Percentiles rank a stretch among this genome's conserved stretches.
Conservation (phyloP, 441 rosid species). For the Croton laevigatus region DNA sequence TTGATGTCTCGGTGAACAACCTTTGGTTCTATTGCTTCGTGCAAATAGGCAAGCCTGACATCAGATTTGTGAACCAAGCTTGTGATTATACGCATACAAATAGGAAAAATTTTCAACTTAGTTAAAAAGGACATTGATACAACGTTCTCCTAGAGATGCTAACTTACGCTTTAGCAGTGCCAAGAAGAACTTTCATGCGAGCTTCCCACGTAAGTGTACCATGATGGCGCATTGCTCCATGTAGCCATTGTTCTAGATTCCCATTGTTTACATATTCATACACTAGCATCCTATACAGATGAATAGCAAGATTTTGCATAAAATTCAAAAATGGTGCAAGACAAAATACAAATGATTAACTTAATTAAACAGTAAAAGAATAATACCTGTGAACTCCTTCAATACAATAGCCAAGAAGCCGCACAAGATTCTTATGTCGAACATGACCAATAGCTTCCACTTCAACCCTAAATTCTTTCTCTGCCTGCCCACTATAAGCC, state of each 20-base stretch:
- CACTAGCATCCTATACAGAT: slow-evolving; percentile 60
- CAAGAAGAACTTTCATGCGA: slow-evolving; percentile 73
- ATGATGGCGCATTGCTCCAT: slow-evolving; percentile 78
- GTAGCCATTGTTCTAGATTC: slow-evolving; percentile 96
- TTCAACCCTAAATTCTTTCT: slow-evolving; percentile 88
- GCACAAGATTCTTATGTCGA: slow-evolving; percentile 90
- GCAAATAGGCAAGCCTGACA: slow-evolving; percentile 84
- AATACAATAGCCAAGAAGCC: slow-evolving; percentile 83
- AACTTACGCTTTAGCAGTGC: slow-evolving; percentile 96
- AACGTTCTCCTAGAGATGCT: neutral
- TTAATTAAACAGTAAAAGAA: slow-evolving; percentile 12
- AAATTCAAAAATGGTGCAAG: neutral
- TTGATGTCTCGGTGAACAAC: slow-evolving; percentile 95
- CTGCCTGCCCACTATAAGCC: slow-evolving; percentile 78
- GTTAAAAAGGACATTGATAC: too few relatives aligned
- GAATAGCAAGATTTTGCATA: slow-evolving; percentile 8
- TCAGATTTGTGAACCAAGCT: slow-evolving; percentile 2
- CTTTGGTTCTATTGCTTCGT: slow-evolving; percentile 94
- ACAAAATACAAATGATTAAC: too few relatives aligned
- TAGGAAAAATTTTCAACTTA: neutral
- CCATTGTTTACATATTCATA: slow-evolving; percentile 94
- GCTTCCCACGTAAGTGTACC: slow-evolving; percentile 94
- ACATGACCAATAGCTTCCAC: slow-evolving; percentile 98
- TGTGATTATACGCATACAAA: slow-evolving; percentile 7
- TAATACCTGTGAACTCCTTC: slow-evolving; percentile 88